A percentile compares a stretch with the other conserved stretches of the same genome.
Evolutionary conservation across 768 basidiomycete species (phyloP).

Genomic region (Lepiota venenata): DNA sequence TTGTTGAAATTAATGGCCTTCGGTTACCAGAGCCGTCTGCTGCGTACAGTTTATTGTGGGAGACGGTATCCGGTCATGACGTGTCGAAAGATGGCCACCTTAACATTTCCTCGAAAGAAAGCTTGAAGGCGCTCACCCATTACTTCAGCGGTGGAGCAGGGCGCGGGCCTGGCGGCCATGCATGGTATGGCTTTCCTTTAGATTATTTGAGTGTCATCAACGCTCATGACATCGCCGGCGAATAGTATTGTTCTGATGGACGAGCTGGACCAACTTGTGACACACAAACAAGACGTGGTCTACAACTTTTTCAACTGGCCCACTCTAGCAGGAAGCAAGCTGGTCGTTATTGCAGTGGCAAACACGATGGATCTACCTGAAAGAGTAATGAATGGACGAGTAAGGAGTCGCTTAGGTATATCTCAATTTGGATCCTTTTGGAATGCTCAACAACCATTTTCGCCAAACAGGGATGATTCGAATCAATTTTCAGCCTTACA

Average conservation of each 20-base stretch:
- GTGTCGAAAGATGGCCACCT: conserved; percentile 57
- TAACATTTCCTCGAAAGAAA: conserved; percentile 73
- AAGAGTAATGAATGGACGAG: conserved; percentile 87
- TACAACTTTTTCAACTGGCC: conserved; percentile 99
- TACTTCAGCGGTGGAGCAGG: conserved; percentile 67
- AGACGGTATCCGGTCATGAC: conserved; percentile 83
- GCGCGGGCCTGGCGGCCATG: conserved; percentile 79
- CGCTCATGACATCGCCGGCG: conserved; percentile 7
- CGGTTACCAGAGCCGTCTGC: conserved; percentile 90
- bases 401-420: conserved; percentile 86
- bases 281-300: conserved; percentile 94
- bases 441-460: background rate
- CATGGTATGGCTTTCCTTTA: conserved; percentile 58
- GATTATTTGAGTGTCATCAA: conserved; percentile 1
- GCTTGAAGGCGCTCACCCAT: conserved; percentile 70
- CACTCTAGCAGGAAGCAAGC: conserved; percentile 79
- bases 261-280: conserved; percentile 95
- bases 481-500: conserved; percentile 92
- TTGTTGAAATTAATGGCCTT: conserved; percentile 97
- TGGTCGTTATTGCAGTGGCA: conserved; percentile 95
- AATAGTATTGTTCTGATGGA: conserved; percentile 94
- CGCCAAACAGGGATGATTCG: conserved; percentile 69
- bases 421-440: background rate
- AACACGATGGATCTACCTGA: conserved; percentile 99
- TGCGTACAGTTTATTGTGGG: conserved; percentile 92